Base-by-base conservation (phyloP, 225 moss, liverwort and hornwort genomes). In the Lunularia cruciata region DNA sequence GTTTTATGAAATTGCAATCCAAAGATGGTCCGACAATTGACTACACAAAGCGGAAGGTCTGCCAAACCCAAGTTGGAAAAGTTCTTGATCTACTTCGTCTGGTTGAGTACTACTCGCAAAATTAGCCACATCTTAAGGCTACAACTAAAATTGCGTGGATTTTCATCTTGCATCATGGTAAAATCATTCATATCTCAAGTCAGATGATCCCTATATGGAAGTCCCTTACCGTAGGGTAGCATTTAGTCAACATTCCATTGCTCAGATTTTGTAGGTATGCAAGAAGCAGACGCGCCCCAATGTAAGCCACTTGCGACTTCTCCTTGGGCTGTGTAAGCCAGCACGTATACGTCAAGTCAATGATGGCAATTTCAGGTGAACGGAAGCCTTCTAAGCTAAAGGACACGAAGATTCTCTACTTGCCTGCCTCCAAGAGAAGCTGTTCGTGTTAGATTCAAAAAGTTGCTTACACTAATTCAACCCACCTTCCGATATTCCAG, bases 181-280 rank as follows among this genome's bases (percentile, higher is more conserved):
- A n/a, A n/a, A n/a, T n/a, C n/a, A n/a, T n/a, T n/a, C n/a, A n/a
- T n/a, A n/a, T n/a, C n/a, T n/a, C n/a, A n/a, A n/a, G n/a, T n/a
- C n/a, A n/a, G n/a, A n/a, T n/a, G n/a, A 18, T 18, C 2, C 2
- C 1, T 18, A 20, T 13, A 25, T 20, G 61, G 28, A 52, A 59
- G 9, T 15, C 23, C 0, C 57, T 51, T 81, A 94, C 94, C 78
- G 81, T 85, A 37, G 95, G 95, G 75, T 95, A 95, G 79, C 95
- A 95, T 61, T 84, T 81, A 52, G 85, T 85, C 67, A 95, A 88
- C 68, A 95, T 69, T 78, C 81, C 86, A 80, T 88, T 85, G 74
- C 95, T 95, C n/a, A 88, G 83, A 59, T 55, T 79, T 70, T 86
- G 88, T 47, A 95, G 80, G 73, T 92, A 95, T 47, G 88, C 77